Base-by-base conservation (phyloP, 345 rosid species). In the Laguncularia racemosa region DNA sequence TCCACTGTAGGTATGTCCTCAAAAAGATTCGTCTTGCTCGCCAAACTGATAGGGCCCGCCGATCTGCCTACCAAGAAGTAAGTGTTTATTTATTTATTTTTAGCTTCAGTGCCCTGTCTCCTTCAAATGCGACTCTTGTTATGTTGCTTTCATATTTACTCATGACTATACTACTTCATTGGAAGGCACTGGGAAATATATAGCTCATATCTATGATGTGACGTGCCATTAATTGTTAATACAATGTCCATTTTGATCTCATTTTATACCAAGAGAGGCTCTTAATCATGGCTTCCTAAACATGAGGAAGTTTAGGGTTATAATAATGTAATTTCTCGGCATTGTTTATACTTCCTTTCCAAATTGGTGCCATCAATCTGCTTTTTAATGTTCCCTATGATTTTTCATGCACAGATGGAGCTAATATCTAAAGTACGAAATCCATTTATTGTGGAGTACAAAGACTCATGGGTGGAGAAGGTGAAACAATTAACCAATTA, bases 381-480 rank as follows among this genome's bases (percentile, higher is more conserved):
- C 16, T 52, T 23, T 40, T 57, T 38, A 61, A 57, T 61, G 63
- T 6, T 50, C 58, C n/a, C 26, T 28, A 51, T 69, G 46, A 70
- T 60, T 18, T 14, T 52, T 53, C n/a, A 46, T 45, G 57, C 74
- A 67, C 80, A 93, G 97, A 89, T 79, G 95, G 96, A 89, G 67
- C 96, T 93, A 57, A 87, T 89, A 70, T 93, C 99, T 51, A 83
- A 75, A 66, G 88, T 87, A 28, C 67, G 73, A 15, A 87, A 85
- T 74, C 96, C 95, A 48, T 93, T 89, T 71, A 82, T 93, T 48
- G 97, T 93, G 38, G 95, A 93, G 68, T 93, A 89, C 83, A 93
- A 89, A 71, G 99, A 93, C 67, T 93, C 97, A 48, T 93, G 99
- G 97, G 97, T 93, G 21, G 99, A 93, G 73, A 93, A 80, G 92